Evolutionary conservation across 2,329 filamentous ascomycete species (phyloP).

Genomic region (Basipetospora chlamydospora): DNA sequence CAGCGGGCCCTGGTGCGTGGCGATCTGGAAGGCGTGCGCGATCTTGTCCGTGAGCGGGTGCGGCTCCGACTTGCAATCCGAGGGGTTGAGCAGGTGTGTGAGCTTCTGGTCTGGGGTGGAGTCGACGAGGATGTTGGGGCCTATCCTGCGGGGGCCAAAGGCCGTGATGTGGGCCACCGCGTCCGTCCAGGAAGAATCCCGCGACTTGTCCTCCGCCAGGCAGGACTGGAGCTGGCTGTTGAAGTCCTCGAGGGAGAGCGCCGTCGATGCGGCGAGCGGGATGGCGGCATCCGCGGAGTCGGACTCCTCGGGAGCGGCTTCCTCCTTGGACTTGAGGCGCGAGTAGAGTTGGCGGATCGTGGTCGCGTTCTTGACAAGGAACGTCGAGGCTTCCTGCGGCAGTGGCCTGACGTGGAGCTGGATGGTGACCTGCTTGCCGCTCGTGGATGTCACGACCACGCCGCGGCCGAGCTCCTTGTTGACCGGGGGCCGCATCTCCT

Average conservation of each 20-base stretch:
- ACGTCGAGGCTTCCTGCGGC: slow-evolving; percentile 65
- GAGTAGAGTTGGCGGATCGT: slow-evolving; percentile 70
- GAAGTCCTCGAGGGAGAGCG: slow-evolving; percentile 62
- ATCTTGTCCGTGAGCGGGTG: slow-evolving; percentile 61
- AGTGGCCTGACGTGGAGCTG: slow-evolving; percentile 66
- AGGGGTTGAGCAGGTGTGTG: slow-evolving; percentile 48
- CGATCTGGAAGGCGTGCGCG: slow-evolving; percentile 84
- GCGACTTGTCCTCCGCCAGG: slow-evolving; percentile 58
- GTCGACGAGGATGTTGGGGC: slow-evolving; percentile 83
- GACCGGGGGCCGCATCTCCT: slow-evolving; percentile 82
- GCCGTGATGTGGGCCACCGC: slow-evolving; percentile 70
- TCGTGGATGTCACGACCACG: slow-evolving; percentile 58
- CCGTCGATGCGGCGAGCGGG: slow-evolving; percentile 34
- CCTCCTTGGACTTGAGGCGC: slow-evolving; percentile 41
- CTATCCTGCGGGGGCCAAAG: slow-evolving; percentile 74
- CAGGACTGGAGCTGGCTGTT: slow-evolving; percentile 53
- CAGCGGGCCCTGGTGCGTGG: slow-evolving; percentile 74
- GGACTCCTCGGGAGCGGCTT: slow-evolving; percentile 15
- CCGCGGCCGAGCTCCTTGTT: slow-evolving; percentile 81
- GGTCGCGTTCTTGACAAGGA: slow-evolving; percentile 64
- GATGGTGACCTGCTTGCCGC: slow-evolving; percentile 74
- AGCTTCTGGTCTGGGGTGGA: slow-evolving; percentile 56
- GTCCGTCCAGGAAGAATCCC: slow-evolving; percentile 57
- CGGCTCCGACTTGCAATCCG: slow-evolving; percentile 14
- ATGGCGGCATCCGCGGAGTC: slow-evolving; percentile 22